Evolutionary conservation across 2,329 filamentous ascomycete genomes (phyloP), one percentile per base, ranked within the genome.

Genomic region (Davidsoniella eucalypti): DNA sequence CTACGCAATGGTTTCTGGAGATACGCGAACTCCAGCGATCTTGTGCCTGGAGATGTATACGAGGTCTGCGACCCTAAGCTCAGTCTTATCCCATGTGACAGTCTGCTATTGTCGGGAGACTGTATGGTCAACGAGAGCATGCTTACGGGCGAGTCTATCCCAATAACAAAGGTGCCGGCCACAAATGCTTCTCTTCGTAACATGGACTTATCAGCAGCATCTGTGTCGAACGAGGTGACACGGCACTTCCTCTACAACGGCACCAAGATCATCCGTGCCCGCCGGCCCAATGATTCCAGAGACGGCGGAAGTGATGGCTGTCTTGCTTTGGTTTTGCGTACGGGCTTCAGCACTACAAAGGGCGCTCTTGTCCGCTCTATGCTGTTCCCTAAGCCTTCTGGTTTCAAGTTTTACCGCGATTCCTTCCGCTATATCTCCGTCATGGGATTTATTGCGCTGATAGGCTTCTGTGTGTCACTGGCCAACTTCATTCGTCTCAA

Each of bases 71-170:
- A 98, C 63, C 92, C 92, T 2, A 87, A 82, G 14, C 70, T 98
- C 23, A 77, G 77, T 3, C 85, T 94, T 58, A 84, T 96, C 55
- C 92, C 92, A 1, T 92, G 86, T 59, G 92, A 98, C 63, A 94
- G 90, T 63, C 69, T 98, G 33, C 68, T 98, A 5, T 72, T 98
- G 0, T 86, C 85, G 48, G 93, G 92, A 39, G 93, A 98, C 65
- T 95, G 88, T 60, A 96, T 98, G 55, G 88, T 98, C 56, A 98
- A 98, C 60, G 92, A 98, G 66, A 96, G 92, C 66, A 98, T 98
- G 92, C 76, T 98, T 36, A 98, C 92, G 38, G 65, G 65, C 52
- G 92, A 98, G 69, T 96, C 92, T 39, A 88, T 98, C 4, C 93
- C 92, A 2, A 90, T 98, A 1, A 94, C 88, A 2, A 98, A 98